Conservation (phyloP, 1,284 basidiomycete genomes). For the Farysia itapuensis region DNA sequence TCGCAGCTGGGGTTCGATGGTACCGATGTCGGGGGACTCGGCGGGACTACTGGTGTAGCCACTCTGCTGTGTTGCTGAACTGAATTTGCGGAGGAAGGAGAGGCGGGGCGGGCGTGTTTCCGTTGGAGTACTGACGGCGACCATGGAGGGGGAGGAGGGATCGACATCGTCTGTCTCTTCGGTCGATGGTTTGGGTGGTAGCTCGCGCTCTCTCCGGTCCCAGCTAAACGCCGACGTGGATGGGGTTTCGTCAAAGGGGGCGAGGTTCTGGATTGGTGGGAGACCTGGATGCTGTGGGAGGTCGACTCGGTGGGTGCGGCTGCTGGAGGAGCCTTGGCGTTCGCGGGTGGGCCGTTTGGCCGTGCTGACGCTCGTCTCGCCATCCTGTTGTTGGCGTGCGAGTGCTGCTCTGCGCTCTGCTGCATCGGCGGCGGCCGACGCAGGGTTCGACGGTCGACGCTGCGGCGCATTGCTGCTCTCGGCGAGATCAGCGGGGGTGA, state of each 20-base stretch:
- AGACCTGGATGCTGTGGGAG: slow-evolving; percentile 21
- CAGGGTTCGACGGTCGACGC: slow-evolving; percentile 19
- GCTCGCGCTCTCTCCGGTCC: slow-evolving; percentile 11
- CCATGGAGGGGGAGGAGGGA: slow-evolving; percentile 1
- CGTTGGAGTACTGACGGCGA: slow-evolving; percentile 14
- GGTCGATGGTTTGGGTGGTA: slow-evolving; percentile 28
- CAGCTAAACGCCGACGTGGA: background rate
- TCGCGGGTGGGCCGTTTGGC: slow-evolving; percentile 12
- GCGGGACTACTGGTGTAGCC: slow-evolving; percentile 7
- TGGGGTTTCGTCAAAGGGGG: slow-evolving; percentile 27
- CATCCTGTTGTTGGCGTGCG: slow-evolving; percentile 6
- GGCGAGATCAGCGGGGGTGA: background rate
- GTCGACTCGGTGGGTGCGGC: slow-evolving; percentile 15
- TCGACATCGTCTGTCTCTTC: slow-evolving; percentile 1
- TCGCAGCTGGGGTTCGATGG: background rate
- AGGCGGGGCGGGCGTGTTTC: slow-evolving; percentile 17
- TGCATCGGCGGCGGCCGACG: slow-evolving; percentile 33
- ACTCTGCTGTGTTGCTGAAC: slow-evolving; percentile 13
- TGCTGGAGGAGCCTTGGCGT: slow-evolving; percentile 12
- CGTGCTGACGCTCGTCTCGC: background rate
- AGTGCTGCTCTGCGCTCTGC: slow-evolving; percentile 32
- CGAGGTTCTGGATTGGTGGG: slow-evolving; percentile 41
- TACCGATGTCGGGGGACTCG: slow-evolving; percentile 4
- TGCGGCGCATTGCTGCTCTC: slow-evolving; percentile 5
- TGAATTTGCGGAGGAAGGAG: slow-evolving; percentile 34